phyloP scores from a whole-genome alignment of 1,284 basidiomycete species.

The Anthracocystis walkeri region DNA sequence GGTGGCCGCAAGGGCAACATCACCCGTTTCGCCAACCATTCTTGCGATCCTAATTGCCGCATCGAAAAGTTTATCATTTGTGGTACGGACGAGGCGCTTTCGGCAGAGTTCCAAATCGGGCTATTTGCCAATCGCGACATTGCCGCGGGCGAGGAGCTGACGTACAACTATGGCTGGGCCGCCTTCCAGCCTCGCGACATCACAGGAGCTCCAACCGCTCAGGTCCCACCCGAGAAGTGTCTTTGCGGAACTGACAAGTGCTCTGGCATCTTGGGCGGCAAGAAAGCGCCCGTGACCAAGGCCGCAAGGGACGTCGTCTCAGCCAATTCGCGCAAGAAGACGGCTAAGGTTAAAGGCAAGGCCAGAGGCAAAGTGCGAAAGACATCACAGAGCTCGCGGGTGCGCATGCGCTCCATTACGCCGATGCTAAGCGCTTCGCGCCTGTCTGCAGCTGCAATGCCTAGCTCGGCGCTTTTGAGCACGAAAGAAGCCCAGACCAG shows the following conservation, averaged over 20 bases:
- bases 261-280: constrained; percentile 58
- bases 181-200: constrained; percentile 55
- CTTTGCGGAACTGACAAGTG: constrained; percentile 61
- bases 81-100: constrained; percentile 58
- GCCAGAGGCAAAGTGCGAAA: constrained; percentile 24
- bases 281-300: constrained; percentile 37
- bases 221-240: constrained; percentile 42
- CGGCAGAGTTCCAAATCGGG: constrained; percentile 65
- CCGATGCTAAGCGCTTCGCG: constrained; percentile 25
- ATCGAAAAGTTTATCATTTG: constrained; percentile 65
- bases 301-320: neutral
- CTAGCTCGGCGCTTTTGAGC: constrained; percentile 12
- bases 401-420: constrained; percentile 27
- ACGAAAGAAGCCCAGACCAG: constrained; percentile 17
- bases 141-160: constrained; percentile 63
- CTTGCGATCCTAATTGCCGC: constrained; percentile 64
- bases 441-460: constrained; percentile 31
- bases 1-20: constrained; percentile 64
- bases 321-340: constrained; percentile 36
- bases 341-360: constrained; percentile 31
- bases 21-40: constrained; percentile 66
- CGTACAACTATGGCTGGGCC: constrained; percentile 66
- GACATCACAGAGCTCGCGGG: constrained; percentile 11
- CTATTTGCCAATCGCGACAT: constrained; percentile 64
- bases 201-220: constrained; percentile 40